phyloP scores from a whole-genome alignment of 108 stramenopile genomes.

The Cylindrotheca closterium region DNA sequence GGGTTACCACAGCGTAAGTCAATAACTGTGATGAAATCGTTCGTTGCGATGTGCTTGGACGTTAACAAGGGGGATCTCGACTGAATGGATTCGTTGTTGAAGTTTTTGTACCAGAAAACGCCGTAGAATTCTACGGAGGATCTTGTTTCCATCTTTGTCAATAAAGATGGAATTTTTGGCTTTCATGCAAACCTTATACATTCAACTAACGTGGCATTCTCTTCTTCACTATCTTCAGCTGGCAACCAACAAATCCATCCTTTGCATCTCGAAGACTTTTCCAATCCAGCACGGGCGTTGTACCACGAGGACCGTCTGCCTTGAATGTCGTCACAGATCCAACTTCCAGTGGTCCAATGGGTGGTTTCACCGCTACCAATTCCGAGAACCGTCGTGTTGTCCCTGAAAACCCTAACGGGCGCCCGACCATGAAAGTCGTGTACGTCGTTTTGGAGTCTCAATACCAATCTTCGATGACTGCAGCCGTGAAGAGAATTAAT shows the following conservation, averaged over 20 bases:
- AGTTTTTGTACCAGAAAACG: conserved; percentile 31
- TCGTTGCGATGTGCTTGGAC: too few relatives aligned
- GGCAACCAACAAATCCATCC: conserved; percentile 25
- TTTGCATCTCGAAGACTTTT: conserved; percentile 29
- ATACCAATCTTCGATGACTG: conserved; percentile 95
- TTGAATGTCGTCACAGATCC: conserved; percentile 73
- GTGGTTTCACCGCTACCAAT: conserved; percentile 88
- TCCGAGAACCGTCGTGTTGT: conserved; percentile 88
- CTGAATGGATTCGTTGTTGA: conserved; percentile 46
- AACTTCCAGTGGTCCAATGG: conserved; percentile 41
- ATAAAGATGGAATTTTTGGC: too few relatives aligned
- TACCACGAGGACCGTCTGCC: conserved; percentile 26
- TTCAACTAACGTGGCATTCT: conserved; percentile 8
- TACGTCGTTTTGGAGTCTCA: conserved; percentile 97
- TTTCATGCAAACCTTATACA: too few relatives aligned
- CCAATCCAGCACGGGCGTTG: conserved; percentile 14
- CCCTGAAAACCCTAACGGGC: conserved; percentile 74
- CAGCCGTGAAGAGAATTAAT: conserved; percentile 94
- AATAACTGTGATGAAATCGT: neutral
- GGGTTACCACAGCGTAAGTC: conserved; percentile 73
- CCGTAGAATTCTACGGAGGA: conserved; percentile 34
- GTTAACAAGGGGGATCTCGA: too few relatives aligned
- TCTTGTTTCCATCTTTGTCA: neutral
- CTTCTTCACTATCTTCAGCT: conserved; percentile 21
- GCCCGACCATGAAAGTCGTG: conserved; percentile 89